Conservation (phyloP, 345 rosid species). For the Populus euphratica region DNA sequence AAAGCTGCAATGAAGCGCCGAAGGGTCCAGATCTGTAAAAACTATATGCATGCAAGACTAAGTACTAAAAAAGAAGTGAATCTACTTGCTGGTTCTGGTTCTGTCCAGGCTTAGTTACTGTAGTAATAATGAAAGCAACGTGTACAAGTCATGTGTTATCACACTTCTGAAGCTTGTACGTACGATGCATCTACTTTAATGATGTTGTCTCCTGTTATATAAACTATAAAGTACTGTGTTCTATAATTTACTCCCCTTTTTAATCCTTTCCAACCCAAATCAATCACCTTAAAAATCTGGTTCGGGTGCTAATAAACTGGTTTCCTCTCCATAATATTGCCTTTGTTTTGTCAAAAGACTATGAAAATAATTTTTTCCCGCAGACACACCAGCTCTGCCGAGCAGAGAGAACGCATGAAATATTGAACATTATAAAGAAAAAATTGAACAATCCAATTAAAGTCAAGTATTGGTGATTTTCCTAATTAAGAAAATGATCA, state of each 20-base stretch:
- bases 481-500: neutral
- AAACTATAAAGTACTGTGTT: neutral
- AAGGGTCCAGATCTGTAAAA: neutral
- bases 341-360: neutral
- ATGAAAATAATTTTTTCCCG: neutral
- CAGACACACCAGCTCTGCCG: neutral
- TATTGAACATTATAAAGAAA: no score
- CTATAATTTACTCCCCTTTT: neutral
- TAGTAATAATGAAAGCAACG: neutral
- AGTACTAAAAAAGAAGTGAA: neutral
- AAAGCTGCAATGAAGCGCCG: neutral
- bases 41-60: neutral
- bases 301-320: no score
- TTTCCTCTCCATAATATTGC: no score
- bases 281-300: neutral
- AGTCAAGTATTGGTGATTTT: no score
- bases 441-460: no score
- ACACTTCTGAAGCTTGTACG: neutral
- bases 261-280: neutral
- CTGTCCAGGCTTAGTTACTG: neutral
- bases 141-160: neutral
- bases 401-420: no score
- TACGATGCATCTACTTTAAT: neutral
- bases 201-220: neutral
- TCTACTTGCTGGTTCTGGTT: neutral